phyloP scores from a whole-genome alignment of 2,329 filamentous ascomycete species.

The Diaporthe ampelina region DNA sequence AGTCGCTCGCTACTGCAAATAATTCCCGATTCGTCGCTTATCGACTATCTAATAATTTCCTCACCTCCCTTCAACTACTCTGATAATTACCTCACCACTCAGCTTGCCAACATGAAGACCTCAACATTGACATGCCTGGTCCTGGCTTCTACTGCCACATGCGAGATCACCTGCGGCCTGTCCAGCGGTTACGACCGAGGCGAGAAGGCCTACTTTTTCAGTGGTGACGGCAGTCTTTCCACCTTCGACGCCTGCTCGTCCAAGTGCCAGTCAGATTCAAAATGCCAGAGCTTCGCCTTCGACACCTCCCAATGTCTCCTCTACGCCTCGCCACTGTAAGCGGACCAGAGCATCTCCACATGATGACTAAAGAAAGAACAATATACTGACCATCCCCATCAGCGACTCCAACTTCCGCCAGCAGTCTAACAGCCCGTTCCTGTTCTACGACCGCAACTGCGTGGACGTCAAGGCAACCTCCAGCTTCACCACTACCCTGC shows the following conservation, averaged over 20 bases:
- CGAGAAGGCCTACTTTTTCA: slow-evolving; percentile 39
- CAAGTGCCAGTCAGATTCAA: slow-evolving; percentile 26
- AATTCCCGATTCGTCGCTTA: neutral
- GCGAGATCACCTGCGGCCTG: slow-evolving; percentile 35
- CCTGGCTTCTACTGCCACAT: slow-evolving; percentile 3
- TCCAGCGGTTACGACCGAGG: slow-evolving; percentile 39
- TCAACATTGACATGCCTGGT: neutral
- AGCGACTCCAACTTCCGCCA: slow-evolving; percentile 39
- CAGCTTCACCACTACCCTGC: slow-evolving; percentile 34
- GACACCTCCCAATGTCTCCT: slow-evolving; percentile 33
- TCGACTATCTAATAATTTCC: neutral
- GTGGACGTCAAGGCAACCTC: slow-evolving; percentile 34
- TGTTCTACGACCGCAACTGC: slow-evolving; percentile 42
- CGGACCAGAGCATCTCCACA: neutral
- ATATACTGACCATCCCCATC: neutral
- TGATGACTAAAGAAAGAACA: neutral
- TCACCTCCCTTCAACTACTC: neutral
- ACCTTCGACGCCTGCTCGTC: slow-evolving; percentile 36
- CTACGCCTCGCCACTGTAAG: slow-evolving; percentile 37
- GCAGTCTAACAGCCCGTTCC: slow-evolving; percentile 37
- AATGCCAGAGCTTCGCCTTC: slow-evolving; percentile 40
- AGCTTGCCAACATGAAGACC: slow-evolving; percentile 7
- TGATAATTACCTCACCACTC: neutral
- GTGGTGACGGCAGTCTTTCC: slow-evolving; percentile 38
- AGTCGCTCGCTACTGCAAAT: slow-evolving; percentile 23